Percentiles rank a stretch among this genome's conserved stretches.
Conservation (phyloP, 805 yeast species). For the Cyberlindnera petersonii region DNA sequence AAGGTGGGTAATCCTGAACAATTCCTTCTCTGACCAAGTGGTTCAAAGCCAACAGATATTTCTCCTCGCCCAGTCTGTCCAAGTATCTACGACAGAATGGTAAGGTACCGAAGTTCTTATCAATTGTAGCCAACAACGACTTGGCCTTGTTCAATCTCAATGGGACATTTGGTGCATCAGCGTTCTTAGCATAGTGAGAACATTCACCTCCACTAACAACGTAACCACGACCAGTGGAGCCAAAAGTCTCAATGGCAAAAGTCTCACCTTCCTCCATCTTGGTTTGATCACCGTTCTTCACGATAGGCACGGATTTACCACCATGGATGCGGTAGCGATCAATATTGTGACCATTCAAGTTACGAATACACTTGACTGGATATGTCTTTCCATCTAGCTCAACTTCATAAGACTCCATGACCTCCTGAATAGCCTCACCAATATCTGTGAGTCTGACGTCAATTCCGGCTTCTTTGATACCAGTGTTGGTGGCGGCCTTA, state of each 20-base stretch:
- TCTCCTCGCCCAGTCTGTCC: constrained; percentile 88
- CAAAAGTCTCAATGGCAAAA: constrained; percentile 97
- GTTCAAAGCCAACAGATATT: constrained; percentile 82
- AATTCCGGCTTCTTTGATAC: constrained; percentile 88
- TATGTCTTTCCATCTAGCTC: constrained; percentile 82
- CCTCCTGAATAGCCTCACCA: constrained; percentile 94
- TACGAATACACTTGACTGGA: constrained; percentile 86
- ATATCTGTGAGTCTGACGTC: constrained; percentile 93
- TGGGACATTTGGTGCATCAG: constrained; percentile 46
- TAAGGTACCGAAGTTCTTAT: constrained; percentile 82
- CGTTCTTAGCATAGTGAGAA: constrained; percentile 80
- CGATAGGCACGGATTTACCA: constrained; percentile 95
- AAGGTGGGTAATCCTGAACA: constrained; percentile 93
- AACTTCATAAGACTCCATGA: constrained; percentile 94
- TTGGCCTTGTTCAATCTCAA: constrained; percentile 64
- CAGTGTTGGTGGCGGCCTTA: constrained; percentile 89
- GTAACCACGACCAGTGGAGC: constrained; percentile 92
- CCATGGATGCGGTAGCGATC: constrained; percentile 83
- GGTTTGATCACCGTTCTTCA: constrained; percentile 86
- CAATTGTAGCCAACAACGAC: constrained; percentile 62
- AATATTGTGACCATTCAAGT: constrained; percentile 93
- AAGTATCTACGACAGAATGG: constrained; percentile 96
- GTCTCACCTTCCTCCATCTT: constrained; percentile 99
- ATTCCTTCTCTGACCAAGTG: constrained; percentile 79
- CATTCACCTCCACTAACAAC: constrained; percentile 87